Evolutionary conservation across 495 filamentous ascomycete species (phyloP).

Genomic region (Hypoxylon lienhwacheense): DNA sequence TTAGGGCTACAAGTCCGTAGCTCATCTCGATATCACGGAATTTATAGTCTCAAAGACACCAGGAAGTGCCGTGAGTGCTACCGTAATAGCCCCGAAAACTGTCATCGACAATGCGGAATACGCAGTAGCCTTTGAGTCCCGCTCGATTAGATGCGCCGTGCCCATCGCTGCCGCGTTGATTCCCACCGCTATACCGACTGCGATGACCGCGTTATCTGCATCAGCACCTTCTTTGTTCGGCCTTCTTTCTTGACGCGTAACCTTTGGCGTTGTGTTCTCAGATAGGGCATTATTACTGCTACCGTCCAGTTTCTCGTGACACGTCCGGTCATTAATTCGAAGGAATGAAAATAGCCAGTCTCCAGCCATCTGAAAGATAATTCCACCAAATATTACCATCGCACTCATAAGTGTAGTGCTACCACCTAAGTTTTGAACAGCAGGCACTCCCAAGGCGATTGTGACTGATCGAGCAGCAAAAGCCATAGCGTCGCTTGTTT

Average conservation of each 20-base stretch:
- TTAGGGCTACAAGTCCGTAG: background rate
- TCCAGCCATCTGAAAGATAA: slow-evolving; percentile 49
- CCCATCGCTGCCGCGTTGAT: slow-evolving; percentile 57
- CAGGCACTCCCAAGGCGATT: slow-evolving; percentile 39
- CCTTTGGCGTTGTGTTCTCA: background rate
- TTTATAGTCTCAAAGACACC: slow-evolving; percentile 17
- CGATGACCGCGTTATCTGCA: slow-evolving; percentile 39
- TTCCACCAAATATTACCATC: slow-evolving; percentile 50
- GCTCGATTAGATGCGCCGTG: slow-evolving; percentile 51
- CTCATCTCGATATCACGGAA: slow-evolving; percentile 13
- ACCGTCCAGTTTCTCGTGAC: background rate
- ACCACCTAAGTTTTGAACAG: slow-evolving; percentile 42
- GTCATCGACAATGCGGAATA: slow-evolving; percentile 54
- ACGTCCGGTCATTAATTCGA: slow-evolving; percentile 16
- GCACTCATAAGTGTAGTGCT: slow-evolving; percentile 48
- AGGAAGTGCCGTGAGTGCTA: slow-evolving; percentile 44
- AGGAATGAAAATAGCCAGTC: slow-evolving; percentile 41
- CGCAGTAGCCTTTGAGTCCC: slow-evolving; percentile 48
- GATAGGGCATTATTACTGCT: background rate
- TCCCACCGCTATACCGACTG: slow-evolving; percentile 50
- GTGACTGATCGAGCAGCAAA: slow-evolving; percentile 53
- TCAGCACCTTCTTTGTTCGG: background rate
- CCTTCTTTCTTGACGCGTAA: background rate
- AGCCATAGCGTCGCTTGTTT: slow-evolving; percentile 38
- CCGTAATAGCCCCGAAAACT: slow-evolving; percentile 50